Conservation (phyloP, 306 rosid genomes). For the Cucumis melo region DNA sequence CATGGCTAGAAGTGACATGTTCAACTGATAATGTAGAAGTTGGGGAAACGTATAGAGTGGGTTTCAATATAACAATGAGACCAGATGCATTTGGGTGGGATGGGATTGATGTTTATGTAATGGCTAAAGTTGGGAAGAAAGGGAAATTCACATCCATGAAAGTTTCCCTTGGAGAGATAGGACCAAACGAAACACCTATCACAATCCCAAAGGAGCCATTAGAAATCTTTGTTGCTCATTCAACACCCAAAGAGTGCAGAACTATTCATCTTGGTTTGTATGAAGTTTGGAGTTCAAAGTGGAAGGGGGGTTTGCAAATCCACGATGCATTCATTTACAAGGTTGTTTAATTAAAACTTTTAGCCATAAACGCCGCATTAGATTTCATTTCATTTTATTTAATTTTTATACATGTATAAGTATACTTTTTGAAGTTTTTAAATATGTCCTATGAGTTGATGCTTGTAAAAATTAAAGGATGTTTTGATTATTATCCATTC, state of each 20-base stretch:
- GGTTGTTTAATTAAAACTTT: neutral
- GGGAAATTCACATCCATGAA: conserved; percentile 21
- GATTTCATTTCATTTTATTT: neutral
- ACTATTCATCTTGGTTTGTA: conserved; percentile 5
- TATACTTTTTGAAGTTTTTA: neutral
- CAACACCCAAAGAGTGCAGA: neutral
- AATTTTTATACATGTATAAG: neutral
- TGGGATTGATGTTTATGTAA: neutral
- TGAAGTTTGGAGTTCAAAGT: conserved; percentile 8
- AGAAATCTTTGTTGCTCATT: neutral
- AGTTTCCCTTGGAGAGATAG: neutral
- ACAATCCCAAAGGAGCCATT: neutral
- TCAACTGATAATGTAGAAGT: accelerated
- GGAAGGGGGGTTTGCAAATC: conserved; percentile 11
- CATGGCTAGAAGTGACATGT: conserved; percentile 72
- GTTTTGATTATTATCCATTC: neutral
- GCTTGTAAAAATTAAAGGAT: neutral
- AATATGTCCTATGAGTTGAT: neutral
- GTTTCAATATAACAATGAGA: conserved; percentile 16
- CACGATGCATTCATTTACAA: neutral
- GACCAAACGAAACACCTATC: neutral
- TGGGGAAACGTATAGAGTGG: neutral
- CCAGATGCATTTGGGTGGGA: conserved; percentile 63
- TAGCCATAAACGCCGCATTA: neutral
- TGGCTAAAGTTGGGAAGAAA: conserved; percentile 15